phyloP scores from a whole-genome alignment of 805 yeast species.

The Saccharomycopsis fibuligera region DNA sequence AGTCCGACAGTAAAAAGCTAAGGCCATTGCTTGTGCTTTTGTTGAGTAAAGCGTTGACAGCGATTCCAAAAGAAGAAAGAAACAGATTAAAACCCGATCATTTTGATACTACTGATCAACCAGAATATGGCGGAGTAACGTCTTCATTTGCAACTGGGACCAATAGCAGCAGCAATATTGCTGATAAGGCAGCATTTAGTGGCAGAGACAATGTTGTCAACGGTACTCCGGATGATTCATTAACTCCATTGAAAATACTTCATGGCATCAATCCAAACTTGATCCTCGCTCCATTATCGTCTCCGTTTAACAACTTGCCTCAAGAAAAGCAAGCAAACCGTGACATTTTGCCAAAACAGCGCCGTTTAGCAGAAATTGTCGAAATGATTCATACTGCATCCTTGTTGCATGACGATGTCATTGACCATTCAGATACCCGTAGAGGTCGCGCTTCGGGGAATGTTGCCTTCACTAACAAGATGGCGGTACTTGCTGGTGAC shows the following conservation, averaged over 20 bases:
- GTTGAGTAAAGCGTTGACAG: constrained; percentile 71
- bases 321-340: constrained; percentile 45
- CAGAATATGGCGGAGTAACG: constrained; percentile 48
- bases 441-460: constrained; percentile 90
- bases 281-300: constrained; percentile 74
- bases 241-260: constrained; percentile 75
- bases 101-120: constrained; percentile 61
- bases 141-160: too few species aligned
- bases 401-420: constrained; percentile 92
- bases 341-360: constrained; percentile 90
- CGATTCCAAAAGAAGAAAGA: constrained; percentile 66
- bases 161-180: too few species aligned
- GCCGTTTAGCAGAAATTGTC: constrained; percentile 93
- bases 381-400: constrained; percentile 99
- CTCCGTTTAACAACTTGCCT: constrained; percentile 70
- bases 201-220: constrained; percentile 41
- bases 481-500: constrained; percentile 97
- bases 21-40: constrained; percentile 85
- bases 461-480: constrained; percentile 89
- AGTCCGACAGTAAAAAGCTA: constrained; percentile 92
- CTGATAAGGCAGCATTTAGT: too few species aligned
- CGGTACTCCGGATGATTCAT: constrained; percentile 45
- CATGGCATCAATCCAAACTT: constrained; percentile 88
- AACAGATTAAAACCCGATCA: constrained; percentile 55
- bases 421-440: constrained; percentile 81